Percentiles rank a stretch among this genome's conserved stretches.
These are phyloP conservation scores for Narthecium ossifragum DNA, from an alignment of 106 monocot genomes.

Conservation along the genomic window DNA sequence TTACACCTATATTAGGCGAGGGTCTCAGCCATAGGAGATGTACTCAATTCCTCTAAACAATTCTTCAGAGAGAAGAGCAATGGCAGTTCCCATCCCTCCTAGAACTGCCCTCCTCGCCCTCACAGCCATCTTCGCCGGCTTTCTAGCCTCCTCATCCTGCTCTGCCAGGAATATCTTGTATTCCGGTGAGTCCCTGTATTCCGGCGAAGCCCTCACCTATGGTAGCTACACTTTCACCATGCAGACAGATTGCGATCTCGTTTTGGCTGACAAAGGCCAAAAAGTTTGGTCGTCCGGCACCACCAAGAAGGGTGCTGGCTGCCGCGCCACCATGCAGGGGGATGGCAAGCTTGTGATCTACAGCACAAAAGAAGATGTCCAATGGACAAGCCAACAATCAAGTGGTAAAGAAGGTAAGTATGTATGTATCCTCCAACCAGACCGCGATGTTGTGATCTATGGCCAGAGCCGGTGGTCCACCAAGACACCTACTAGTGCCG, in stretches of 20 bases:
- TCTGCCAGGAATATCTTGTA: background rate
- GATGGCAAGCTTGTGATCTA: conserved; percentile 6
- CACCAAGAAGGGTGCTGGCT: background rate
- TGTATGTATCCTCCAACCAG: conserved; percentile 1
- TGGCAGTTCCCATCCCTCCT: no score
- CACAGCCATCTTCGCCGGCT: no score
- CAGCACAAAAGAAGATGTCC: background rate
- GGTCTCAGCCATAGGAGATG: no score
- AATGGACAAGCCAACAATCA: background rate
- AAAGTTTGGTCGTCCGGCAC: conserved; percentile 2
- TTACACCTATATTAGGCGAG: no score
- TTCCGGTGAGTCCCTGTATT: background rate
- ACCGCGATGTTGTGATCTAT: conserved; percentile 4
- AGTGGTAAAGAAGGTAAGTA: background rate
- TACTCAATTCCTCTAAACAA: no score
- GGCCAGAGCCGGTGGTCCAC: background rate
- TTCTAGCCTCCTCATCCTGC: no score
- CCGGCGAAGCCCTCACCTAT: background rate
- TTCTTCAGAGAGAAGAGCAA: no score
- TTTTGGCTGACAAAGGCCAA: background rate
- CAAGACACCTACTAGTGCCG: background rate
- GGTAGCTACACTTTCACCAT: background rate
- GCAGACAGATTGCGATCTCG: background rate
- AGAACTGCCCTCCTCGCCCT: no score
- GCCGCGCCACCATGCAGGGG: background rate